Evolutionary conservation across 768 basidiomycete species (phyloP), one percentile per base, ranked within the genome.

Genomic region (Russula sp.): DNA sequence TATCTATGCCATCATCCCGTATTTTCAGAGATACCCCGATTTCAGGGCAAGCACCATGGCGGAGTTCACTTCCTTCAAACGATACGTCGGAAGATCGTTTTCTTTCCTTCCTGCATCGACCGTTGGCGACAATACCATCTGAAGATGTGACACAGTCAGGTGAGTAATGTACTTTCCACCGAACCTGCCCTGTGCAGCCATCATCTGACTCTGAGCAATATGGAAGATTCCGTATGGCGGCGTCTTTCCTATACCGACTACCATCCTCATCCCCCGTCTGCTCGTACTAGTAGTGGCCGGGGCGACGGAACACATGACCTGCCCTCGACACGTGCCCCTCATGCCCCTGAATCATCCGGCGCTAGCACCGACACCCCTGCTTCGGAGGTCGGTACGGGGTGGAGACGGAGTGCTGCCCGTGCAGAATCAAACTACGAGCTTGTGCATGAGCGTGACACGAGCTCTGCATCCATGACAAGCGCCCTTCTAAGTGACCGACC

Each of bases 41-140:
- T 58, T 54, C 62, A n/a, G 57, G 54, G 45, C 54, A 59, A 50
- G 54, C 37, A 13, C 63, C 63, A 6, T 60, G 63, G 63, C 63
- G 63, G 39, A 56, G 49, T 55, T 39, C 63, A 32, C 14, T 51
- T 22, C 35, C 40, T 8, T 31, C 54, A 27, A 56, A 60, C 4
- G 48, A 64, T 27, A 8, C 44, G 4, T n/a, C 47, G 14, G 62
- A 63, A 18, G 57, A 63, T 48, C 57, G 20, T 27, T 49, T 63
- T 32, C 57, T 59, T 45, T 42, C 57, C 31, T 5, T 40, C 11
- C 9, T 63, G 22, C 45, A 49, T n/a, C 62, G 62, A 6, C 50
- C 55, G 18, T 16, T 44, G 44, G 42, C 34, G 44, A 52, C 62
- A 47, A 42, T 37, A 52, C 27, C 55, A 9, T 34, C 50, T 5